Conservation (phyloP, 1,284 basidiomycete genomes). For the Ceraceosorus bombacis region DNA sequence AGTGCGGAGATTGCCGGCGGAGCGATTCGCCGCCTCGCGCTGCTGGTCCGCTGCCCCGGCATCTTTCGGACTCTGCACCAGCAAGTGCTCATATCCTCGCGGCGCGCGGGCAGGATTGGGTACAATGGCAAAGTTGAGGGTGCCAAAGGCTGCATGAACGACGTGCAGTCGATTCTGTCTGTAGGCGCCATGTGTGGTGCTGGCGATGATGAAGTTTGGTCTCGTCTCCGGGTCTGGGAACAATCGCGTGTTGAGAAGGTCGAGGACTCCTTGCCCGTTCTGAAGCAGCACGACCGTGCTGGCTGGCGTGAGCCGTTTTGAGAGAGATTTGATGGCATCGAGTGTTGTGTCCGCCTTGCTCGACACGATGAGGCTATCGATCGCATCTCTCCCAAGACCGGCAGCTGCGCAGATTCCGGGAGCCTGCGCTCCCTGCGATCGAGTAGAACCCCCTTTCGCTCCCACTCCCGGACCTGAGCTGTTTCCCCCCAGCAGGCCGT, state of each 20-base stretch:
- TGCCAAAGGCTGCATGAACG: slow-evolving; percentile 68
- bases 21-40: not conserved
- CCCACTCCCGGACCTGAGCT: too few species aligned
- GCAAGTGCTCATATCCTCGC: slow-evolving; percentile 6
- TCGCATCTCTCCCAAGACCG: slow-evolving; percentile 29
- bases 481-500: too few species aligned
- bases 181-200: slow-evolving; percentile 72
- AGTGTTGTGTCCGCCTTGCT: slow-evolving; percentile 68
- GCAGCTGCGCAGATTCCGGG: slow-evolving; percentile 16
- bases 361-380: slow-evolving; percentile 63
- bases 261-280: slow-evolving; percentile 84
- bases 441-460: too few species aligned
- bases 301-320: slow-evolving; percentile 59
- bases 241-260: slow-evolving; percentile 61
- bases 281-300: slow-evolving; percentile 83
- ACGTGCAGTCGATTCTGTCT: slow-evolving; percentile 53
- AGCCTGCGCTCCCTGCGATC: slow-evolving; percentile 3
- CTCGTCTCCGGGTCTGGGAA: slow-evolving; percentile 67
- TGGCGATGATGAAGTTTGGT: slow-evolving; percentile 78
- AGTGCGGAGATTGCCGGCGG: not conserved
- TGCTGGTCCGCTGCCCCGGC: slow-evolving; percentile 10
- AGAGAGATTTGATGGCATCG: slow-evolving; percentile 58
- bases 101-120: slow-evolving; percentile 54
- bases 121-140: slow-evolving; percentile 69
- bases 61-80: slow-evolving; percentile 10